Conservation (phyloP, 495 filamentous ascomycete genomes). For the Aspergillus carlsbadensis region DNA sequence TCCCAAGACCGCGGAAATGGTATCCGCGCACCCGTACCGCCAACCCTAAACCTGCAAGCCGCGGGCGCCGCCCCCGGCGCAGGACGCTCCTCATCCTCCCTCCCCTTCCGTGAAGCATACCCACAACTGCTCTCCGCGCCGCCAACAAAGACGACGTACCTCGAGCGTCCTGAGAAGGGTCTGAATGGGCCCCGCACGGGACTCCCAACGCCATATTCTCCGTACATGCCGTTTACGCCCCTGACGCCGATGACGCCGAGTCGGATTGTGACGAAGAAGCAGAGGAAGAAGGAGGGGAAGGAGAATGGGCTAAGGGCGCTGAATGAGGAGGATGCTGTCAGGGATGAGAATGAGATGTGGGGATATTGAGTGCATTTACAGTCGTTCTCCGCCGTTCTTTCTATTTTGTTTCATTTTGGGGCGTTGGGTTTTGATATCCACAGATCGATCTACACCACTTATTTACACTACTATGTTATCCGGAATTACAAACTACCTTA, state of each 20-base stretch:
- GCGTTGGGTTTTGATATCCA: background rate
- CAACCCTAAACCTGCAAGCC: constrained; percentile 40
- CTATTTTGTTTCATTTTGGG: background rate
- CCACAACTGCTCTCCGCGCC: constrained; percentile 52
- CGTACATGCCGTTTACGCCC: constrained; percentile 90
- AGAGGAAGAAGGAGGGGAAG: constrained; percentile 59
- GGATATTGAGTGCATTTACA: constrained; percentile 29
- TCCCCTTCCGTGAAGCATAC: constrained; percentile 60
- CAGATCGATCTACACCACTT: background rate
- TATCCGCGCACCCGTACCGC: constrained; percentile 17
- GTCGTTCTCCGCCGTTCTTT: background rate
- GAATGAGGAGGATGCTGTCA: constrained; percentile 49
- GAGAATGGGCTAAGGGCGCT: constrained; percentile 40
- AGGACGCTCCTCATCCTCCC: constrained; percentile 30
- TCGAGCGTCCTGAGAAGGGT: constrained; percentile 62
- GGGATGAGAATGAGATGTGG: constrained; percentile 58
- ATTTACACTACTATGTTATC: background rate
- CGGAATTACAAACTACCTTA: background rate
- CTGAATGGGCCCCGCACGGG: constrained; percentile 67
- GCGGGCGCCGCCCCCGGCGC: constrained; percentile 30
- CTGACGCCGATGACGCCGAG: constrained; percentile 84
- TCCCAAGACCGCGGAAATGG: constrained; percentile 44
- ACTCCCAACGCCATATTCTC: constrained; percentile 77
- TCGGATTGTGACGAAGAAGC: constrained; percentile 67
- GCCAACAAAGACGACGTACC: constrained; percentile 73